Evolutionary conservation across 495 filamentous ascomycete species (phyloP).

Genomic region (Xylaria bambusicola): DNA sequence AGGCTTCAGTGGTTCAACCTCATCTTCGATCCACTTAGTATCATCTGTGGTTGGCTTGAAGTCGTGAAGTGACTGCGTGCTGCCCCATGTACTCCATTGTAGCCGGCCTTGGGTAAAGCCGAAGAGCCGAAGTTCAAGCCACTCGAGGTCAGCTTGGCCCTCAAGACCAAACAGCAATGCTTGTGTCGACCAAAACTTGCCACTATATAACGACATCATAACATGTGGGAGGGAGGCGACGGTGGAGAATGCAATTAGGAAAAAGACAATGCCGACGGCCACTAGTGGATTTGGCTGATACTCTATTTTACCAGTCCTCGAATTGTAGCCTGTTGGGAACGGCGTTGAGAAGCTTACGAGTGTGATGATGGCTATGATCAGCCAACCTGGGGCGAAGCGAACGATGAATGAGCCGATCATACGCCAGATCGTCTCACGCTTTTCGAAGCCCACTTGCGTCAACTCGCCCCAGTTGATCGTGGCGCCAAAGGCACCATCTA

Average conservation of each 20-base stretch:
- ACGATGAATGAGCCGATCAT: background rate
- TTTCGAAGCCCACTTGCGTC: background rate
- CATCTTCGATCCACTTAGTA: too few species aligned
- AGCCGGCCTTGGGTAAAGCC: conserved; percentile 23
- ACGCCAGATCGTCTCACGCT: background rate
- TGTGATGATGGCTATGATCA: too few species aligned
- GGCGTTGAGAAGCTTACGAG: too few species aligned
- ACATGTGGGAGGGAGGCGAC: too few species aligned
- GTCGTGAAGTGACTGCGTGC: background rate
- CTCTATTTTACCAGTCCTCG: too few species aligned
- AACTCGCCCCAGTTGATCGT: conserved; percentile 22
- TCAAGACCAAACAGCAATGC: conserved; percentile 33
- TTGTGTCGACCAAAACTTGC: conserved; percentile 12
- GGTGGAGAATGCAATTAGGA: too few species aligned
- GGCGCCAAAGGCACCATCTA: conserved; percentile 28
- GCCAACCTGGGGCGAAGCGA: background rate
- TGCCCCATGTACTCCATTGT: conserved; percentile 9
- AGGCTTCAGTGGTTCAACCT: too few species aligned
- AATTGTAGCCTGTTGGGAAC: too few species aligned
- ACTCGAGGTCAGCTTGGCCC: conserved; percentile 19
- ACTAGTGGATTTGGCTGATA: too few species aligned
- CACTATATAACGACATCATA: too few species aligned
- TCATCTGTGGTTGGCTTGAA: too few species aligned
- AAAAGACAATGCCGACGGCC: too few species aligned
- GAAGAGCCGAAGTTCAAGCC: conserved; percentile 31